A percentile compares a stretch with the other conserved stretches of the same genome.
Conservation (phyloP, 768 basidiomycete species). For the Coprinopsis marcescibilis region DNA sequence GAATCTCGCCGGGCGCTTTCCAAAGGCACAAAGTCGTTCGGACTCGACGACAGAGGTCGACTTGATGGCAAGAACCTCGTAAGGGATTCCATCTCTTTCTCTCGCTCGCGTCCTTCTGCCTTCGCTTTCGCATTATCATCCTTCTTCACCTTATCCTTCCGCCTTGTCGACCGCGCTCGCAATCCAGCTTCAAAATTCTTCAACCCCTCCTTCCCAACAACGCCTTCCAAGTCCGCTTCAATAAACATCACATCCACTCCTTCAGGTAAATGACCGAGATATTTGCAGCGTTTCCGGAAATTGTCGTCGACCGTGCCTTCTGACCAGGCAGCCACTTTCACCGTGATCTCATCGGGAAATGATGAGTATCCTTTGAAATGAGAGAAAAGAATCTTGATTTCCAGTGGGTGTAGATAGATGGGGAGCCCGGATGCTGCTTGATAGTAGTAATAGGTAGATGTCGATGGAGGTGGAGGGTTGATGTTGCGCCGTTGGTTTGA, state of each 20-base stretch:
- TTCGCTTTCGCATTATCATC: conserved; percentile 80
- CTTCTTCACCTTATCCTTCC: conserved; percentile 77
- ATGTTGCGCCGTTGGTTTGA: conserved; percentile 65
- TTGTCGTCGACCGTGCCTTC: conserved; percentile 89
- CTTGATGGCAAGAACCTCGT: conserved; percentile 6
- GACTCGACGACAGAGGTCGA: conserved; percentile 12
- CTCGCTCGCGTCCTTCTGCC: conserved; percentile 73
- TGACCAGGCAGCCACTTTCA: conserved; percentile 71
- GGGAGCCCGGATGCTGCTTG: conserved; percentile 89
- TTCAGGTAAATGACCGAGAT: conserved; percentile 87
- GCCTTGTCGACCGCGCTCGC: conserved; percentile 62
- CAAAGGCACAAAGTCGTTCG: conserved; percentile 14
- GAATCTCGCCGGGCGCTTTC: neutral
- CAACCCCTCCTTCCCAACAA: conserved; percentile 72
- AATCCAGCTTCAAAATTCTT: conserved; percentile 82
- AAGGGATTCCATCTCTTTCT: conserved; percentile 37
- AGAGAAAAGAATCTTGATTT: conserved; percentile 87
- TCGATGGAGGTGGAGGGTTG: conserved; percentile 82
- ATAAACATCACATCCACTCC: conserved; percentile 92
- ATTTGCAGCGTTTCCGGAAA: conserved; percentile 91
- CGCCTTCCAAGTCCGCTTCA: conserved; percentile 75
- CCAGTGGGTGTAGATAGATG: conserved; percentile 91
- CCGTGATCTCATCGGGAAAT: conserved; percentile 77
- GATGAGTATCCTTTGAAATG: conserved; percentile 76
- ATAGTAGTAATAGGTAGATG: conserved; percentile 92